Conservation (phyloP, 257 asterid species). For the Asclepias syriaca region DNA sequence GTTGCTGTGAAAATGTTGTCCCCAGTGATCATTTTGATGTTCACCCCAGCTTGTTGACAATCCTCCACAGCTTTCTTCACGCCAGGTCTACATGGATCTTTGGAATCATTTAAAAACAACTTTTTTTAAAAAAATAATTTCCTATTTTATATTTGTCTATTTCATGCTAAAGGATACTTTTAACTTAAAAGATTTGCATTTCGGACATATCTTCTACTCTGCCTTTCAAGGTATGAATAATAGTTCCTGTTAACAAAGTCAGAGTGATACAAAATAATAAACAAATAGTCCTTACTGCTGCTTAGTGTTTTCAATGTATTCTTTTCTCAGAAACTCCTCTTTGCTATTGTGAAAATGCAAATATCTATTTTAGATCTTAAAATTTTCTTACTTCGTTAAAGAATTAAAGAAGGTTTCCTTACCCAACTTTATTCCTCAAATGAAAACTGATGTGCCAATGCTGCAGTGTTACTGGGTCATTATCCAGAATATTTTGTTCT, state of each 20-base stretch:
- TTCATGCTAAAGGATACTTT: not conserved
- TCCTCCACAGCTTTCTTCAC: slow-evolving; percentile 56
- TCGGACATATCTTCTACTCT: not conserved
- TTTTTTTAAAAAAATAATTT: not conserved
- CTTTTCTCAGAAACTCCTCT: not conserved
- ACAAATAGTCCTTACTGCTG: not conserved
- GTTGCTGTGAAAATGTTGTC: slow-evolving; percentile 71
- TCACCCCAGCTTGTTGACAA: slow-evolving; percentile 60
- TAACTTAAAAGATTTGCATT: not conserved
- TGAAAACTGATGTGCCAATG: not conserved
- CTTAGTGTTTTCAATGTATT: not conserved
- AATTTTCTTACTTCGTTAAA: not conserved
- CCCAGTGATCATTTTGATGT: slow-evolving; percentile 70
- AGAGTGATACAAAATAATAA: not conserved
- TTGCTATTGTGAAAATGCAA: not conserved
- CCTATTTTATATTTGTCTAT: not conserved
- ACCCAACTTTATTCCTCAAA: not conserved
- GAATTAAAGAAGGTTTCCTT: not conserved
- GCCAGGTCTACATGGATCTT: slow-evolving; percentile 63
- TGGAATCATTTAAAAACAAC: slow-evolving; percentile 9
- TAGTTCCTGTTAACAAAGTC: not conserved
- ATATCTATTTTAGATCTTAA: not conserved
- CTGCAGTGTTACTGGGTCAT: not conserved
- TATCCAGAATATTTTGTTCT: not conserved
- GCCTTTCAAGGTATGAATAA: not conserved